Evolutionary conservation across 116 monocot genomes (phyloP), one percentile per base, ranked within the genome.

Genomic region (Thalassia testudinum): DNA sequence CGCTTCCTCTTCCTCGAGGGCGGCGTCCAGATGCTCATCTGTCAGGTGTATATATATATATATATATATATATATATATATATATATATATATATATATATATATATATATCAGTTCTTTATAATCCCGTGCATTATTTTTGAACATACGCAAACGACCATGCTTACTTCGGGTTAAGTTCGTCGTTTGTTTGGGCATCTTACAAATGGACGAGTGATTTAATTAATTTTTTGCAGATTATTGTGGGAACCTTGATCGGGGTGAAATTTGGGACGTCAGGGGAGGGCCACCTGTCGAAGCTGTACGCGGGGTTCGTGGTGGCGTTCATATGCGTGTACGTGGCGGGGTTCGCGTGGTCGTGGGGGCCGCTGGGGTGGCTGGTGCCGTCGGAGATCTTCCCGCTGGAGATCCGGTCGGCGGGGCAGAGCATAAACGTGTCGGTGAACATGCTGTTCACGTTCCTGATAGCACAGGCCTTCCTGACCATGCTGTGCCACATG

Each of bases 311-410:
- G n/a, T n/a, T n/a, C n/a, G n/a, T n/a, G n/a, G n/a, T n/a, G n/a
- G n/a, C n/a, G n/a, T n/a, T n/a, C n/a, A n/a, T n/a, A n/a, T n/a
- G n/a, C n/a, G n/a, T n/a, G n/a, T n/a, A n/a, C n/a, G n/a, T n/a
- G n/a, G n/a, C n/a, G n/a, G n/a, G n/a, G n/a, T n/a, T n/a, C n/a
- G n/a, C n/a, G n/a, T n/a, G n/a, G n/a, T n/a, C 62, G 24, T 62
- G 62, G 62, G 62, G 62, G 12, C 62, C 62, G 0, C 43, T 62
- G 3, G 62, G 53, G 37, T 62, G 62, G 62, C 62, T 62, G 37
- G 53, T 62, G 17, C 49, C 61, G 20, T 50, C 50, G 10, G 61
- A 61, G 61, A 51, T 61, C 49, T 61, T 61, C 61, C 61, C 62
- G 24, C 27, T 62, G 42, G 62, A 62, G 53, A 62, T 62, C 42